These are phyloP conservation scores for Leersia perrieri DNA, from an alignment of 176 grass and related monocot genomes.

Conservation along the genomic window DNA sequence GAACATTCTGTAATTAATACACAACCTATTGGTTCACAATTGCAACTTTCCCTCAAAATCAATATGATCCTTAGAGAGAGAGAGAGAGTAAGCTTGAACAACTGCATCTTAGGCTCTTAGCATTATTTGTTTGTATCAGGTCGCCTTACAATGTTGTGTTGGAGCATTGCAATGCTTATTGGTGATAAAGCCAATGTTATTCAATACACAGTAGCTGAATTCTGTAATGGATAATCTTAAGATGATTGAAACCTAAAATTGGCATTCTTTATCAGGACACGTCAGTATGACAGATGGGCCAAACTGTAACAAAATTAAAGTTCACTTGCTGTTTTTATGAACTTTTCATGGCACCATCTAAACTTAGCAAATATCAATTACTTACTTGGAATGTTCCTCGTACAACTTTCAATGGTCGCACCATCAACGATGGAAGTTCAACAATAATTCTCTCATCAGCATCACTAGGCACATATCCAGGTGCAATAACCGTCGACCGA, in stretches of 20 bases:
- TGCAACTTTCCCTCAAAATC: background rate
- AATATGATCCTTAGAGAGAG: background rate
- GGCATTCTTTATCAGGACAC: background rate
- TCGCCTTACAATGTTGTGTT: constrained; percentile 6
- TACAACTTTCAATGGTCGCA: constrained; percentile 92
- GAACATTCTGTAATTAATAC: constrained; percentile 11
- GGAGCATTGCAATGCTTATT: background rate
- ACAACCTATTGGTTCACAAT: background rate
- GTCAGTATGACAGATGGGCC: background rate
- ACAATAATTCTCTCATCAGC: constrained; percentile 89
- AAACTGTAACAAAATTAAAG: constrained; percentile 14
- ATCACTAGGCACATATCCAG: constrained; percentile 83
- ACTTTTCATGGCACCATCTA: background rate
- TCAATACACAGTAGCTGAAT: constrained; percentile 7
- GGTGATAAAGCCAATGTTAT: constrained; percentile 2
- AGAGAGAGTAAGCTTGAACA: background rate
- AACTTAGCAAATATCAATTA: constrained; percentile 14
- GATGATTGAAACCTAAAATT: constrained; percentile 1
- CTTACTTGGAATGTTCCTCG: constrained; percentile 92
- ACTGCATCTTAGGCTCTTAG: background rate
- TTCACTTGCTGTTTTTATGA: background rate
- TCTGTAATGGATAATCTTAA: background rate
- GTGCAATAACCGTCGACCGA: constrained; percentile 61
- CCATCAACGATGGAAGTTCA: constrained; percentile 91
- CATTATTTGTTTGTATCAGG: constrained; percentile 11